Percentiles rank a stretch among this genome's conserved stretches.
These are phyloP conservation scores for Saccharomycopsis hybrid DNA, from an alignment of 1,139 yeast genomes.

Conservation along the genomic window DNA sequence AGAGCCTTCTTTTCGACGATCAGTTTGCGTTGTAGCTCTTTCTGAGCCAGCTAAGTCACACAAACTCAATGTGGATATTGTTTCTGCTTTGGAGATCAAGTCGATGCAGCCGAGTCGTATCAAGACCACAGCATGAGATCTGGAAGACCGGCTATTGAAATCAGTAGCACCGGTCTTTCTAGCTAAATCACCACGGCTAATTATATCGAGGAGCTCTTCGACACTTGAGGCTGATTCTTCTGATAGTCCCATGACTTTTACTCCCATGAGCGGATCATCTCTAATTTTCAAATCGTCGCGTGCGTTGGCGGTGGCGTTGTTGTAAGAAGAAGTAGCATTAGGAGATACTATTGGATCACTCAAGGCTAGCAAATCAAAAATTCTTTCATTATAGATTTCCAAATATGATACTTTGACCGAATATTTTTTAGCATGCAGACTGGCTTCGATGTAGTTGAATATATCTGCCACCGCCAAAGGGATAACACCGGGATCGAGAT, in stretches of 20 bases:
- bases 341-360: not conserved
- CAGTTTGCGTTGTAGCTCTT: constrained; percentile 74
- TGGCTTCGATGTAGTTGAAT: constrained; percentile 40
- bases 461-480: constrained; percentile 66
- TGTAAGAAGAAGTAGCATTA: not conserved
- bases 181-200: constrained; percentile 63
- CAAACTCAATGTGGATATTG: constrained; percentile 63
- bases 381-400: constrained; percentile 86
- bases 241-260: constrained; percentile 68
- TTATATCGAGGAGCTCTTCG: constrained; percentile 53
- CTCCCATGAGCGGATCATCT: constrained; percentile 70
- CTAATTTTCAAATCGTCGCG: constrained; percentile 72
- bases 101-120: constrained; percentile 48
- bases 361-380: constrained; percentile 56
- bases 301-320: too few relatives aligned
- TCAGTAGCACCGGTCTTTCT: constrained; percentile 87
- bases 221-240: constrained; percentile 52
- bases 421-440: constrained; percentile 30
- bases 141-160: constrained; percentile 72
- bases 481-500: constrained; percentile 68
- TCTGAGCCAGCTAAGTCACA: constrained; percentile 98
- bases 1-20: constrained; percentile 86
- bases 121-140: constrained; percentile 90
- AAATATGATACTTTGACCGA: constrained; percentile 62
- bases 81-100: constrained; percentile 36